phyloP scores from a whole-genome alignment of 306 rosid genomes.

The Geum urbanum region DNA sequence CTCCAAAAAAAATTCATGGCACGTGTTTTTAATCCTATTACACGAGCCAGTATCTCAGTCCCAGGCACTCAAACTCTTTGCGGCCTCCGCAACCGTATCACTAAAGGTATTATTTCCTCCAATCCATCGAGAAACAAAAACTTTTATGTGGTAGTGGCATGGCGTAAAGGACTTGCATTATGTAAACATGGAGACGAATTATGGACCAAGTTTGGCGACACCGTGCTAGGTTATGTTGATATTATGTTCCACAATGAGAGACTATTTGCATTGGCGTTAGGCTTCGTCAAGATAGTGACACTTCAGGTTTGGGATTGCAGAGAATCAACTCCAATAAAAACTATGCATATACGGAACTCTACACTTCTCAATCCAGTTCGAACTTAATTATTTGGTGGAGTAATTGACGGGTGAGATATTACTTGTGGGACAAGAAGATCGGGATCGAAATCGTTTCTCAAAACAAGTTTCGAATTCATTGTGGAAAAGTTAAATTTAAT shows the following conservation, averaged over 20 bases:
- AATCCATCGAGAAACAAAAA: neutral
- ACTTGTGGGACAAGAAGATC: too few species aligned
- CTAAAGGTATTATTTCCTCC: neutral
- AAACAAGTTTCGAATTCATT: too few species aligned
- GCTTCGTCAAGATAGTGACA: too few species aligned
- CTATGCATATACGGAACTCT: neutral
- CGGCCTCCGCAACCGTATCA: too few species aligned
- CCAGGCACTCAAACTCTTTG: neutral
- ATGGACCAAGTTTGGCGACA: neutral
- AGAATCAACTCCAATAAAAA: neutral
- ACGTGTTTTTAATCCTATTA: neutral
- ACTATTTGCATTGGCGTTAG: neutral
- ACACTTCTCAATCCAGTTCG: too few species aligned
- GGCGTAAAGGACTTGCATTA: neutral
- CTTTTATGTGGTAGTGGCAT: neutral
- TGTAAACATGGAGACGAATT: neutral
- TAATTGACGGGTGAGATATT: neutral
- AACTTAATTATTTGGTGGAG: neutral
- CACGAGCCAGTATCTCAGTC: neutral
- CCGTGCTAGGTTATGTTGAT: neutral
- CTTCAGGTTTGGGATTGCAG: neutral
- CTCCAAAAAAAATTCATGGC: neutral
- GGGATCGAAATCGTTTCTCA: too few species aligned
- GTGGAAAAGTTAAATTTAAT: neutral
- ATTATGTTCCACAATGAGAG: neutral